Evolutionary conservation across 2,329 filamentous ascomycete genomes (phyloP), one percentile per base, ranked within the genome.

Genomic region (Macrophomina tecta): DNA sequence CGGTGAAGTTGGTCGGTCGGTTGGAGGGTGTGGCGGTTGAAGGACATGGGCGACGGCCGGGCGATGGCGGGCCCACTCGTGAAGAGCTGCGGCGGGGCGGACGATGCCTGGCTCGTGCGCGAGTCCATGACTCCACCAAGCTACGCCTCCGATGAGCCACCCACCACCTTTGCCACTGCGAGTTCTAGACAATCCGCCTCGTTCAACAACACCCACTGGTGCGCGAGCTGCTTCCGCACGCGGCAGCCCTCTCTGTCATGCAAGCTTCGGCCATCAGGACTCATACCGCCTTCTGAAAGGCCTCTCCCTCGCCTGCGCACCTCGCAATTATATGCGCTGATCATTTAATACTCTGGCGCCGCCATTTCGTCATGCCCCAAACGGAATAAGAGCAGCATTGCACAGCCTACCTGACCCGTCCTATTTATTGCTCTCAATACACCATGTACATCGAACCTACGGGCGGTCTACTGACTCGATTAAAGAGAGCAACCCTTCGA

Each of bases 41-140:
- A 14, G n/a, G 32, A 23, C 16, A 12, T 46, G 23, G 23, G 38
- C 18, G 51, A 53, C 23, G 52, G 5, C 23, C 49, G 28, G 52
- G n/a, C 52, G 52, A 55, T 16, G 52, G 52, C 53, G 53, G 53
- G 18, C 18, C 53, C 34, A 56, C 53, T 40, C 52, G 52, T 55
- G 11, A 28, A 46, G 23, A 58, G 18, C 32, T 42, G 36, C 36
- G 23, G 56, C 56, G 40, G 51, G 30, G 40, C 28, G 28, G 55
- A 11, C 11, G 36, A 12, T 11, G 36, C 2, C 16, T 30, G 56
- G 56, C 8, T 40, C 40, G 56, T 60, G 56, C 56, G 16, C 8
- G 14, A 32, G 23, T 45, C 28, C 16, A 48, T 60, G 55, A 42
- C 42, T 61, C 23, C 18, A 16, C 34, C 14, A 23, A 12, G n/a